Conservation (phyloP, 2,329 filamentous ascomycete genomes). For the Grosmannia clavigera region DNA sequence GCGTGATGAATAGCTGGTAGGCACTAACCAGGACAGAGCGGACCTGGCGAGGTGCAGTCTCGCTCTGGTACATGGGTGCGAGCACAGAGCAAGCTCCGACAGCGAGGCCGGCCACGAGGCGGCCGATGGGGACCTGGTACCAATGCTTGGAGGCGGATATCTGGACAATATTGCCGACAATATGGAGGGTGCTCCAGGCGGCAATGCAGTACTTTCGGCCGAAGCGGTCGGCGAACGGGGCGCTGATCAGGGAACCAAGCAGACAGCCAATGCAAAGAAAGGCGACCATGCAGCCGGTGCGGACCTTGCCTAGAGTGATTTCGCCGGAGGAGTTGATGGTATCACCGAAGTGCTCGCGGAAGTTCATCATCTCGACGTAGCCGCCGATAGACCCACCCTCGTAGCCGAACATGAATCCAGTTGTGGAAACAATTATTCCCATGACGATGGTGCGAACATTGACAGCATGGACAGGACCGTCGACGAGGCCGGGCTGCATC, state of each 20-base stretch:
- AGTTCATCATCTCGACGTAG: constrained; percentile 3
- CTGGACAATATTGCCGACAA: constrained; percentile 55
- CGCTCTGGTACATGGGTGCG: constrained; percentile 64
- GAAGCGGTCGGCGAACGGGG: constrained; percentile 51
- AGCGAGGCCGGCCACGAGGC: constrained; percentile 53
- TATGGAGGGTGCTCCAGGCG: constrained; percentile 46
- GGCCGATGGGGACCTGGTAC: constrained; percentile 54
- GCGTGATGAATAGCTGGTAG: constrained; percentile 62
- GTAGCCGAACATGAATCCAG: constrained; percentile 16
- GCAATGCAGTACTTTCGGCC: constrained; percentile 53
- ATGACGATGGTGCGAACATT: not conserved
- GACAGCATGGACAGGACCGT: not conserved
- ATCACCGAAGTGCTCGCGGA: constrained; percentile 23
- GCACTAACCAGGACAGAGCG: constrained; percentile 52
- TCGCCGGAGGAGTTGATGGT: not conserved
- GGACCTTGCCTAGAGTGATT: constrained; percentile 41
- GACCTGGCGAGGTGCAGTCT: constrained; percentile 54
- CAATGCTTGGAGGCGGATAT: constrained; percentile 42
- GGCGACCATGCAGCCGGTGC: constrained; percentile 51
- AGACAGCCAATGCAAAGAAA: constrained; percentile 50
- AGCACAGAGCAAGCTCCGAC: constrained; percentile 60
- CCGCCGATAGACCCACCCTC: constrained; percentile 10
- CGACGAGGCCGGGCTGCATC: not conserved
- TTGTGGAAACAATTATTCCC: not conserved
- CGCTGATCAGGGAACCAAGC: constrained; percentile 45